These are phyloP conservation scores for Sisymbrium altissimum DNA, from an alignment of 345 rosid species.

Conservation along the genomic window DNA sequence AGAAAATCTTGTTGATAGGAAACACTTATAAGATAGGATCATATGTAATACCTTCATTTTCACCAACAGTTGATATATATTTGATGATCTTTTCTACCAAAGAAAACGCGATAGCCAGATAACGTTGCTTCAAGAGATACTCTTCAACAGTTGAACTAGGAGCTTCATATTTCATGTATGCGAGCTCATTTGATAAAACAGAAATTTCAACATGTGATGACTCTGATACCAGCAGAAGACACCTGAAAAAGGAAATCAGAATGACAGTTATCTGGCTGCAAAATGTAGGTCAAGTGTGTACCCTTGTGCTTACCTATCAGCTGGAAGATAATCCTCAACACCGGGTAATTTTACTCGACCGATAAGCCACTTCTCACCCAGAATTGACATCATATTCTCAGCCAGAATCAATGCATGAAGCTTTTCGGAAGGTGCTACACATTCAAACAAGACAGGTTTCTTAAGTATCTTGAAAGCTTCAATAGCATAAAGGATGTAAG, in stretches of 20 bases:
- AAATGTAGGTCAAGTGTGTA: neutral
- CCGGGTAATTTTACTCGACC: constrained; percentile 49
- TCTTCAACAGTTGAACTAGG: constrained; percentile 51
- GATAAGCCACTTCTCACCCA: constrained; percentile 74
- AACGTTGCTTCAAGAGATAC: constrained; percentile 53
- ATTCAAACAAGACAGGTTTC: constrained; percentile 21
- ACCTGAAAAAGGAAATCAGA: constrained; percentile 46
- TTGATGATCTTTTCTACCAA: constrained; percentile 80
- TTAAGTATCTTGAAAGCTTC: constrained; percentile 21
- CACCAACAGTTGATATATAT: constrained; percentile 49
- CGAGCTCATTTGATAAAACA: constrained; percentile 78
- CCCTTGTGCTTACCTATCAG: constrained; percentile 48
- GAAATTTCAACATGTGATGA: constrained; percentile 86
- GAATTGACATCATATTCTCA: constrained; percentile 58
- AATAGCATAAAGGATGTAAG: constrained; percentile 11
- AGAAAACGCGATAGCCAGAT: constrained; percentile 63
- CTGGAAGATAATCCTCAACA: constrained; percentile 51
- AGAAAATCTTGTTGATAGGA: neutral
- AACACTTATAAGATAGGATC: neutral
- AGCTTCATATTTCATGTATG: constrained; percentile 82
- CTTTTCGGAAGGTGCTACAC: constrained; percentile 76
- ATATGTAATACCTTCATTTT: constrained; percentile 52
- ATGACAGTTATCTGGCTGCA: neutral
- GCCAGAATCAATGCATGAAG: constrained; percentile 81
- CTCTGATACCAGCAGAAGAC: constrained; percentile 78